These are phyloP conservation scores for Teunomyces lycoperdinae DNA, from an alignment of 805 yeast species.

Conservation along the genomic window DNA sequence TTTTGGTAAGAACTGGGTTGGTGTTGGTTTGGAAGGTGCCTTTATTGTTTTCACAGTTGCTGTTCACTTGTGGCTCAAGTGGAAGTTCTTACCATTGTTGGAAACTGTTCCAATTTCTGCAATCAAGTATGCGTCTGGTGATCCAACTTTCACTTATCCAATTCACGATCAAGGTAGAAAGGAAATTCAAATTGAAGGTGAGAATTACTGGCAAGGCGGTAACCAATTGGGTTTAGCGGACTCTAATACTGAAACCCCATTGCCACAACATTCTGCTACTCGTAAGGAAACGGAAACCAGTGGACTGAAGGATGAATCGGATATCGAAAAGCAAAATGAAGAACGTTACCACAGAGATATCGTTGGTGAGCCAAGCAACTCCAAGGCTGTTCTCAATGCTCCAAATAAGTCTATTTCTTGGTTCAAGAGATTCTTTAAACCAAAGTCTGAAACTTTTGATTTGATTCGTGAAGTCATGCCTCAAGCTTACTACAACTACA, in stretches of 20 bases:
- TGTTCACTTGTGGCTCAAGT: conserved; percentile 57
- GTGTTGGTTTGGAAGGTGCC: conserved; percentile 67
- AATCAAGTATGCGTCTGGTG: conserved; percentile 45
- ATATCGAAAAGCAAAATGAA: conserved; percentile 8
- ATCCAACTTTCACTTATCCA: conserved; percentile 51
- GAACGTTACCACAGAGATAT: not conserved
- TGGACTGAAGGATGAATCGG: conserved; percentile 4
- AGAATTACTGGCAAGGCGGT: conserved; percentile 46
- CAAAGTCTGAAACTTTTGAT: conserved; percentile 47
- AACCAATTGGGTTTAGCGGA: conserved; percentile 36
- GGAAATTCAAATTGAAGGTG: conserved; percentile 54
- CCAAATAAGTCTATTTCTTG: conserved; percentile 25
- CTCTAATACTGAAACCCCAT: conserved; percentile 17
- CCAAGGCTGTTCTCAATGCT: conserved; percentile 11
- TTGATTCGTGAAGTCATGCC: conserved; percentile 46
- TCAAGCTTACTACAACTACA: conserved; percentile 34
- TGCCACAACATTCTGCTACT: conserved; percentile 8
- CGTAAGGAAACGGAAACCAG: conserved; percentile 3
- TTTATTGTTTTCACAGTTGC: conserved; percentile 54
- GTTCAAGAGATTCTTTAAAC: conserved; percentile 44
- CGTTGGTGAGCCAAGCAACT: conserved; percentile 3
- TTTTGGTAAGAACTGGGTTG: conserved; percentile 76
- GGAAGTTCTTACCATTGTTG: conserved; percentile 58
- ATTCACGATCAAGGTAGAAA: conserved; percentile 59
- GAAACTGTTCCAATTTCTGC: conserved; percentile 73